Conservation (phyloP, 441 rosid species). For the Populus trichocarpa region DNA sequence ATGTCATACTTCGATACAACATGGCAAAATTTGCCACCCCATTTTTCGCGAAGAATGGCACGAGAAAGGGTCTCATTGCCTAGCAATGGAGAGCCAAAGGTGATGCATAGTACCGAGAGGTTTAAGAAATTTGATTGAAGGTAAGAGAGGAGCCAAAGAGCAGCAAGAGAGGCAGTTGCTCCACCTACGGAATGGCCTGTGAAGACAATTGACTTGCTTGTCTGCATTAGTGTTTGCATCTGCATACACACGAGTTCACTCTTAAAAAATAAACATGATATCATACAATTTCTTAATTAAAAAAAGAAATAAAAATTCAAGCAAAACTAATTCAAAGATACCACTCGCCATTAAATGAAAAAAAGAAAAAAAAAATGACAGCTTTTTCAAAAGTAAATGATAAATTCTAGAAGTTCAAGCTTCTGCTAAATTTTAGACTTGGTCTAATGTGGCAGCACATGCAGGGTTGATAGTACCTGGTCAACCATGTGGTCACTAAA, state of each 20-base stretch:
- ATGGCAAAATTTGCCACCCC: slow-evolving; percentile 69
- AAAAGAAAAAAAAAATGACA: too few relatives aligned
- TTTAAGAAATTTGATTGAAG: slow-evolving; percentile 22
- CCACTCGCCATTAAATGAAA: neutral
- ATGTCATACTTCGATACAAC: slow-evolving; percentile 58
- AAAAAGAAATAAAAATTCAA: too few relatives aligned
- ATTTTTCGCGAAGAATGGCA: slow-evolving; percentile 48
- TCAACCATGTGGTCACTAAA: neutral
- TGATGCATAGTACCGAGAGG: slow-evolving; percentile 58
- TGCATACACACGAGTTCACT: slow-evolving; percentile 20
- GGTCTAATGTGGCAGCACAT: neutral
- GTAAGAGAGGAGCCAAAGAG: slow-evolving; percentile 68
- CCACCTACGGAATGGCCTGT: slow-evolving; percentile 81
- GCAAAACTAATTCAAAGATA: neutral
- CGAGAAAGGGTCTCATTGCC: slow-evolving; percentile 56
- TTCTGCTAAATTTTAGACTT: neutral
- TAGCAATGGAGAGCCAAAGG: slow-evolving; percentile 77
- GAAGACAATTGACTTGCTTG: slow-evolving; percentile 47
- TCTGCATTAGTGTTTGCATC: slow-evolving; percentile 34
- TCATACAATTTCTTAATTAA: neutral
- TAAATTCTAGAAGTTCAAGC: neutral
- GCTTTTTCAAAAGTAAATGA: neutral
- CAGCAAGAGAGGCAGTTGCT: slow-evolving; percentile 57
- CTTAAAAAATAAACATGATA: neutral
- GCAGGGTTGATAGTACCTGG: neutral